Evolutionary conservation across 2,329 filamentous ascomycete genomes (phyloP), one percentile per base, ranked within the genome.

Genomic region (Colletotrichum sp.): DNA sequence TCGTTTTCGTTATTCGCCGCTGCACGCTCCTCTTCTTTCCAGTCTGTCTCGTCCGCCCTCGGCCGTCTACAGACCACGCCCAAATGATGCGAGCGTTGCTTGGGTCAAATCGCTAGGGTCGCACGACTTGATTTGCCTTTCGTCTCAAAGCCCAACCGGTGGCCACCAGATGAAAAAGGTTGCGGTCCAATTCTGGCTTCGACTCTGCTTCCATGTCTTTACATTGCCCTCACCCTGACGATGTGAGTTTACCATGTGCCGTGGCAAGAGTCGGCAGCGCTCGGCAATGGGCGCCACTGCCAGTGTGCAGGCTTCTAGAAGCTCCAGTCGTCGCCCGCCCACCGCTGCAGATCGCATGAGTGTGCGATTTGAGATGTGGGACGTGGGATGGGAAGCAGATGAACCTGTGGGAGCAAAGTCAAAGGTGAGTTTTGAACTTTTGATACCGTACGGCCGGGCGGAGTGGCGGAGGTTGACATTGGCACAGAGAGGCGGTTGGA

Each of bases 381-480:
- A 52, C 18, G 39, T 39, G 55, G 62, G 72, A 63, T 67, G 39
- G 44, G 39, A 68, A 72, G 69, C 69, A 75, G 69, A 75, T 34
- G 69, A 75, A 75, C 73, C 39, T 68, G 69, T 68, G 72, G 68
- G 30, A 66, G 24, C 2, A 55, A 63, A 72, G 68, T 52, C 49
- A 52, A 72, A 62, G 60, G 34, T 60, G 66, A 68, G 32, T 68
- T 68, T 60, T 60, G 55, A 60, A 21, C 44, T 52, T 52, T 52
- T 52, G 44, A 52, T 52, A 52, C 44, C 44, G 10, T 44, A 55
- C 18, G 55, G 36, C 63, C 62, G 34, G 13, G 62, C 18, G 62
- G 36, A 34, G 60, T 59, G 30, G 32, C 55, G 52, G 52, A 68
- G 32, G 15, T 24, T 24, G 30, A 69, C 49, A 68, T 5, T 8